A percentile compares a stretch with the other conserved stretches of the same genome.
phyloP scores from a whole-genome alignment of 2,329 filamentous ascomycete species.

The Aureobasidium uvarum region DNA sequence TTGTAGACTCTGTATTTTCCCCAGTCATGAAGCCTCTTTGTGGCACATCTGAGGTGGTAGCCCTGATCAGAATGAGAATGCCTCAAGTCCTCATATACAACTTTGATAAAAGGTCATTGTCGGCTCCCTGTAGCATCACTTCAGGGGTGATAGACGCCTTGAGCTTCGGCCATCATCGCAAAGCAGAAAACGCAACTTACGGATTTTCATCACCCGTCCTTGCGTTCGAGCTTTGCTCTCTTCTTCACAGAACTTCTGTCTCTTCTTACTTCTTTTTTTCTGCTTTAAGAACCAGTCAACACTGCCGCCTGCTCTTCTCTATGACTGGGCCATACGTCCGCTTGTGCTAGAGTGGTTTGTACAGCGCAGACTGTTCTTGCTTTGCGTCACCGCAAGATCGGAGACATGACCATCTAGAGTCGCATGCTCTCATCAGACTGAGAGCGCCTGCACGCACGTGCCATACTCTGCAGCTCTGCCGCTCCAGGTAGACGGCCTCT shows the following conservation, averaged over 20 bases:
- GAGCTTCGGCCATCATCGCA: slow-evolving; percentile 12
- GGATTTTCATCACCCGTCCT: not conserved
- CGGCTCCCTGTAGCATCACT: not conserved
- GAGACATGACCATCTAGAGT: not conserved
- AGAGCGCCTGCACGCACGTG: slow-evolving; percentile 4
- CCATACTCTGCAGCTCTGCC: not conserved
- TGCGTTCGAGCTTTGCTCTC: not conserved
- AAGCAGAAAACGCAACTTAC: not conserved
- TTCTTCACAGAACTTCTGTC: not conserved
- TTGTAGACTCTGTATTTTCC: not conserved
- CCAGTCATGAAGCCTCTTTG: not conserved
- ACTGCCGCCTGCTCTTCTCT: not conserved
- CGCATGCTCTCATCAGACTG: not conserved
- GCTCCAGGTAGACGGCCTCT: not conserved
- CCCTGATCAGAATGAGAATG: not conserved
- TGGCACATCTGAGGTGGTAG: not conserved
- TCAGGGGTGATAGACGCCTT: not conserved
- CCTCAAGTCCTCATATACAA: too few relatives aligned
- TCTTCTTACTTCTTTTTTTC: not conserved
- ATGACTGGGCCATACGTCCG: too few relatives aligned
- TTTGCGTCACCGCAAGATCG: not conserved
- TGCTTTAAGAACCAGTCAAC: not conserved
- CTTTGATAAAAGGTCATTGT: too few relatives aligned
- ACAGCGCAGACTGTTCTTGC: not conserved
- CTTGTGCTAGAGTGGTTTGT: not conserved